Evolutionary conservation across 805 yeast genomes (phyloP).

Genomic region (Phaffomyces antillensis): DNA sequence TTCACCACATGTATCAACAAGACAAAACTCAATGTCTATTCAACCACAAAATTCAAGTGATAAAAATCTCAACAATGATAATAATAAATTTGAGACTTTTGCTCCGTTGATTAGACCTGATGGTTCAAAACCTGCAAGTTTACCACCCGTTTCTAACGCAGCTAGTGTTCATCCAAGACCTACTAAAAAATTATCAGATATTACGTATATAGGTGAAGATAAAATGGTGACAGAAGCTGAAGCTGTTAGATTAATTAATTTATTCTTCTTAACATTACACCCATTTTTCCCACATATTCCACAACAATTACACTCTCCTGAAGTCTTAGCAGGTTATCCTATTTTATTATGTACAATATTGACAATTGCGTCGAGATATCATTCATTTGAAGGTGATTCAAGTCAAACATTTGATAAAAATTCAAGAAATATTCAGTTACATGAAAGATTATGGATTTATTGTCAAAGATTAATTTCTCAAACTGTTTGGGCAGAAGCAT

Average conservation of each 20-base stretch:
- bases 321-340: conserved; percentile 69
- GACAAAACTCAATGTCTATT: background rate
- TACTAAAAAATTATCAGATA: conserved; percentile 40
- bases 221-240: conserved; percentile 56
- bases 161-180: conserved; percentile 27
- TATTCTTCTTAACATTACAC: conserved; percentile 73
- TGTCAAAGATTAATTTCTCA: conserved; percentile 77
- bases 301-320: conserved; percentile 56
- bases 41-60: conserved; percentile 8
- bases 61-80: background rate
- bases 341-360: conserved; percentile 73
- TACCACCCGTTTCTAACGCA: conserved; percentile 27
- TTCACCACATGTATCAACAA: conserved; percentile 5
- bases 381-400: conserved; percentile 41
- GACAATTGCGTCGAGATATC: conserved; percentile 76
- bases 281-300: conserved; percentile 91
- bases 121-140: conserved; percentile 17
- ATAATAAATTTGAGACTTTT: conserved; percentile 3
- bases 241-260: conserved; percentile 47
- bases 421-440: conserved; percentile 51
- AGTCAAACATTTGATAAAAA: conserved; percentile 25
- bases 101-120: conserved; percentile 22
- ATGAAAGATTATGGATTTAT: conserved; percentile 76
- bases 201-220: conserved; percentile 54
- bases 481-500: conserved; percentile 92